Evolutionary conservation across 768 basidiomycete genomes (phyloP).

Genomic region (Leccinum rimulosum): DNA sequence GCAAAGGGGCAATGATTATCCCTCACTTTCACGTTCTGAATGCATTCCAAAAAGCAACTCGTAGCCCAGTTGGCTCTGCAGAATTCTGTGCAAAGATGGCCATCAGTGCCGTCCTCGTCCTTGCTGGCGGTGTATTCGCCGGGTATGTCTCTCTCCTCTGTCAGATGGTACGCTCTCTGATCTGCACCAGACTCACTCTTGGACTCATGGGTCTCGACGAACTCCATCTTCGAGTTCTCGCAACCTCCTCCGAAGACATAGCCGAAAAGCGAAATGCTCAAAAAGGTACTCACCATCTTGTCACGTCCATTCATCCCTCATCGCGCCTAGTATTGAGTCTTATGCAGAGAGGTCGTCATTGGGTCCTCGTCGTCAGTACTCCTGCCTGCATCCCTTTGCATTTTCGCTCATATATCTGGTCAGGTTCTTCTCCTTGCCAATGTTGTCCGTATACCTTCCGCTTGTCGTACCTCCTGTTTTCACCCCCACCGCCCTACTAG

Average conservation of each 20-base stretch:
- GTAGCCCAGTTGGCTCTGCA: slow-evolving; percentile 46
- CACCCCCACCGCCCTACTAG: slow-evolving; percentile 42
- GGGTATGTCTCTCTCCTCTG: slow-evolving; percentile 46
- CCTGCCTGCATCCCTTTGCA: neutral
- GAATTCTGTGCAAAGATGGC: slow-evolving; percentile 75
- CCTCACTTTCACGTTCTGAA: neutral
- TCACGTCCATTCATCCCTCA: neutral
- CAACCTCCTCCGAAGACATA: slow-evolving; percentile 74
- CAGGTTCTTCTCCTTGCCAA: slow-evolving; percentile 86
- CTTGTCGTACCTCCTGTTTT: neutral
- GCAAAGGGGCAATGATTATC: neutral
- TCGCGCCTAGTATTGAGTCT: slow-evolving; percentile 45
- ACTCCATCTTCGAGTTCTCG: slow-evolving; percentile 82
- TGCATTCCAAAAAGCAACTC: neutral
- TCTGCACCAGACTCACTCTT: slow-evolving; percentile 64
- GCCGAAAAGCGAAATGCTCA: slow-evolving; percentile 67
- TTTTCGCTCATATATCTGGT: slow-evolving; percentile 3
- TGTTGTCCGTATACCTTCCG: slow-evolving; percentile 52
- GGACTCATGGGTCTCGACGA: slow-evolving; percentile 95
- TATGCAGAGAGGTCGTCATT: slow-evolving; percentile 72
- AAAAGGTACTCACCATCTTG: slow-evolving; percentile 45
- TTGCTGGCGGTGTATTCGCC: slow-evolving; percentile 89
- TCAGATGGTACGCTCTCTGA: neutral
- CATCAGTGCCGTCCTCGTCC: slow-evolving; percentile 66
- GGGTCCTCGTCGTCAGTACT: slow-evolving; percentile 82